Base-by-base conservation (phyloP, 495 filamentous ascomycete genomes). In the Wilcoxina mikolae region DNA sequence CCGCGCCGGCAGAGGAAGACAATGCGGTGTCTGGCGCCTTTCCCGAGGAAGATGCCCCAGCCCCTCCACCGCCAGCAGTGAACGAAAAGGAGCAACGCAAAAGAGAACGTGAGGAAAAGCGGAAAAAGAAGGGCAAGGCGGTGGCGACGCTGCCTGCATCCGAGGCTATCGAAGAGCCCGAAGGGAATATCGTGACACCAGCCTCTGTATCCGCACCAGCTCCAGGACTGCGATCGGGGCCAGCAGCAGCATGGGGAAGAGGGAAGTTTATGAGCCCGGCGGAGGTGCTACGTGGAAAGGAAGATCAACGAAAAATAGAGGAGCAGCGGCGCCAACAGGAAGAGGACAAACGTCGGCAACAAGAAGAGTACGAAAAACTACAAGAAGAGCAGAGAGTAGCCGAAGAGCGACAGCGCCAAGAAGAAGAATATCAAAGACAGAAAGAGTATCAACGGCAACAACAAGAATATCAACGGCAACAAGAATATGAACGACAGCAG, bases 71-170 rank as follows among this genome's bases (percentile, higher is more conserved):
- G 2, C 10, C 4, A 25, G 3, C 43, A 12, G 15, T 46, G 47
- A n/a, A 12, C 1, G 24, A 50, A 46, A 46, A 46, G 43, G 2
- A 50, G n/a, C 22, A 27, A 10, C 10, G 15, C 4, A 25, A 50
- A 12, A 45, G 18, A 12, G 54, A 62, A 55, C 10, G 58, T 58
- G 15, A 58, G 49, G 24, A 58, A 27, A 17, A 58, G 47, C 23
- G 53, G 26, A 50, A 23, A 27, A 39, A 52, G 45, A 55, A 55
- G 24, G 44, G n/a, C n/a, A 46, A 55, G 53, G 3, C 9, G 47
- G 24, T 31, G 54, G 49, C 48, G 54, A 45, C 10, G 23, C 26
- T 23, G 59, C 59, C 20, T 45, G 39, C 25, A 50, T 25, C 47
- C 20, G 47, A 50, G 47, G 11, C 26, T n/a, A 33, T 17, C 20